These are phyloP conservation scores for Chaetomium strumarium DNA, from an alignment of 2,329 filamentous ascomycete genomes.

Conservation along the genomic window DNA sequence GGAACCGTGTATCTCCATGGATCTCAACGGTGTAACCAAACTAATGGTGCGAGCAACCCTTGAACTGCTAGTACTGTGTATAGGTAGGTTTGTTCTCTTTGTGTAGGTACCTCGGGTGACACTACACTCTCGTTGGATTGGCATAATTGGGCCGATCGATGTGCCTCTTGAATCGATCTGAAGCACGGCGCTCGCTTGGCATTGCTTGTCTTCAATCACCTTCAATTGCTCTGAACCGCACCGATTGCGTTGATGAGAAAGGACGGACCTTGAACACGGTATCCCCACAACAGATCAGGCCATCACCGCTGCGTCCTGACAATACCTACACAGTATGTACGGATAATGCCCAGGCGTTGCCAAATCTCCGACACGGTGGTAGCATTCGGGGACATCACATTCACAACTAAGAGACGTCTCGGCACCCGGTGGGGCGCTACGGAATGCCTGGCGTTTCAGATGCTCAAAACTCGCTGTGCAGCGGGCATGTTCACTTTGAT, in stretches of 20 bases:
- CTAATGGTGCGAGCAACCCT: no score
- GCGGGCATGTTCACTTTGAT: background rate
- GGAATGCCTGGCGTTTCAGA: conserved; percentile 13
- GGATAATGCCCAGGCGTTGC: no score
- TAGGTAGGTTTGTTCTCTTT: no score
- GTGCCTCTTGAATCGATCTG: background rate
- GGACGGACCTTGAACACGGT: background rate
- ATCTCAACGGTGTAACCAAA: no score
- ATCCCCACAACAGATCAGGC: background rate
- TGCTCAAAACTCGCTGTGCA: background rate
- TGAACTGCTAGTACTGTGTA: no score
- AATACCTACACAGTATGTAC: no score
- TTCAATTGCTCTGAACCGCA: background rate
- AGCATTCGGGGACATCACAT: conserved; percentile 14
- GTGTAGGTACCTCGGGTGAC: no score
- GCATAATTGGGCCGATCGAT: background rate
- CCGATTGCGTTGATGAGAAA: background rate
- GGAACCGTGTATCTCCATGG: no score
- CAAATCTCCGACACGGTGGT: conserved; percentile 12
- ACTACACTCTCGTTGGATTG: background rate
- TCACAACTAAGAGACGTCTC: conserved; percentile 11
- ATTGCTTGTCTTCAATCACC: background rate
- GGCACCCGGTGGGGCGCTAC: background rate
- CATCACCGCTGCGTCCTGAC: no score
- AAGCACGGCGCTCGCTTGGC: background rate